Evolutionary conservation across 148 eudicot species (phyloP).

Genomic region (Drosera capensis): DNA sequence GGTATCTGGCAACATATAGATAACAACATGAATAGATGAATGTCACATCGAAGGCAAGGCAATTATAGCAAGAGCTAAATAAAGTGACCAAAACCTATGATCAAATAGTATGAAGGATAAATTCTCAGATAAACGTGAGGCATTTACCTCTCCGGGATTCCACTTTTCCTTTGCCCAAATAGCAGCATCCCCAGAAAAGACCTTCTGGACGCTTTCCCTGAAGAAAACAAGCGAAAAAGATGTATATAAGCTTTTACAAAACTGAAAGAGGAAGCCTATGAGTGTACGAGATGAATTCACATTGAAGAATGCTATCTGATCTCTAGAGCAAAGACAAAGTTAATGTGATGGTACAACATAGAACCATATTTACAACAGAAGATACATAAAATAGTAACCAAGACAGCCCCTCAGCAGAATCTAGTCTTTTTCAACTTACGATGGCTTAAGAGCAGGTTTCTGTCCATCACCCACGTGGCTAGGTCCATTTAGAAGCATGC

Average conservation of each 20-base stretch:
- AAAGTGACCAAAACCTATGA: no score
- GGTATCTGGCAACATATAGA: no score
- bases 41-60: no score
- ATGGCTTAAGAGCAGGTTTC: slow-evolving; percentile 6
- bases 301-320: background rate
- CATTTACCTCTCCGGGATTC: slow-evolving; percentile 61
- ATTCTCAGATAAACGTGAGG: no score
- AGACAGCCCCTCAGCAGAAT: background rate
- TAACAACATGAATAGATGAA: no score
- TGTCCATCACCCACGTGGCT: slow-evolving; percentile 16
- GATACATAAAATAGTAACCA: background rate
- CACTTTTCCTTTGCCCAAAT: slow-evolving; percentile 70
- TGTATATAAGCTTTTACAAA: background rate
- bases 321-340: no score
- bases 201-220: slow-evolving; percentile 27
- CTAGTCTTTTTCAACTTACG: slow-evolving; percentile 18
- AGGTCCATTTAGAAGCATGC: slow-evolving; percentile 13
- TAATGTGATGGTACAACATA: no score
- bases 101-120: no score
- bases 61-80: no score
- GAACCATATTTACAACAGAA: background rate
- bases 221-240: slow-evolving; percentile 5
- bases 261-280: background rate
- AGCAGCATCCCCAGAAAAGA: slow-evolving; percentile 25
- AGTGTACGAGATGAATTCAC: background rate